Evolutionary conservation across 495 filamentous ascomycete species (phyloP), one percentile per base, ranked within the genome.

Genomic region (Poronia punctata): DNA sequence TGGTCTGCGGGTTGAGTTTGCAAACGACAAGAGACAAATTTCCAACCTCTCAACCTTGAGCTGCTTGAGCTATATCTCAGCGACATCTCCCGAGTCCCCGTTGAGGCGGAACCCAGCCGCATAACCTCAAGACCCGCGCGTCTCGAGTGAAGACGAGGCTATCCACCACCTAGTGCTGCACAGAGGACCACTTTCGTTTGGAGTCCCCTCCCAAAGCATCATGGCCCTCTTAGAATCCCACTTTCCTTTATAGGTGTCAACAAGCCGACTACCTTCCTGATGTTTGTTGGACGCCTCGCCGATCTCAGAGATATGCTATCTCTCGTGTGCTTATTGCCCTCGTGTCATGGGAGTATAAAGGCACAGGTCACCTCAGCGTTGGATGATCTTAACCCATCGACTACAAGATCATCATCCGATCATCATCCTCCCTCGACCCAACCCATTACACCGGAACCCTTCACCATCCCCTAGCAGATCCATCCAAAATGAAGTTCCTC

Each of bases 401-500:
- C 41, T 26, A 26, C 42, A 38, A 33, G 34, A 45, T 33, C 26
- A 19, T 36, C 42, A 27, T 33, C 35, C 7, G 27, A 16, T 26
- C 22, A 38, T 14, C 5, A 14, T 18, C 35, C 5, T 4, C 15
- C 14, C 16, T 4, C 31, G 20, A 25, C 14, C 10, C 12, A 19
- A 38, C n/a, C n/a, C n/a, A n/a, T n/a, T n/a, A n/a, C n/a, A n/a
- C n/a, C n/a, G n/a, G n/a, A n/a, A n/a, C n/a, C 7, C 16, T 33
- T 39, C n/a, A n/a, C 28, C 15, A 14, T 37, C 25, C 10, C 11
- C 33, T 14, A 23, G 25, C 16, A 31, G 10, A 35, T 32, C 40
- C 14, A n/a, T 46, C 27, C 48, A 61, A 46, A 27, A 65, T 65
- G 61, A 65, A 61, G 52, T 62, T 62, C 56, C 38, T 62, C 44